Percentiles rank a stretch among this genome's conserved stretches.
Evolutionary conservation across 495 filamentous ascomycete species (phyloP).

Genomic region (Clohesyomyces aquaticus): DNA sequence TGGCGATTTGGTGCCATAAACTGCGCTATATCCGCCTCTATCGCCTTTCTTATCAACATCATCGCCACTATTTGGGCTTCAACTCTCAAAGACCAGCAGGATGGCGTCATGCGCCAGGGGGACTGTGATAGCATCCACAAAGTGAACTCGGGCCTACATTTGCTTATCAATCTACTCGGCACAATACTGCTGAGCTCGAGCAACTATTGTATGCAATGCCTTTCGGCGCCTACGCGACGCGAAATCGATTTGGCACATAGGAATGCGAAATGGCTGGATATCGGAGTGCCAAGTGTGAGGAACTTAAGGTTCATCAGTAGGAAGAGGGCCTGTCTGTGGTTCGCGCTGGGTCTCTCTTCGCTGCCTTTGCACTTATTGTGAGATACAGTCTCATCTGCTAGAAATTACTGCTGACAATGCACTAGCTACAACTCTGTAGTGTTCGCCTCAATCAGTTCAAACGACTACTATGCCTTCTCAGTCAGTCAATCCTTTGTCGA

Average conservation of each 20-base stretch:
- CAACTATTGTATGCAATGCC: conserved; percentile 30
- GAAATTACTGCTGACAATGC: background rate
- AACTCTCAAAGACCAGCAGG: background rate
- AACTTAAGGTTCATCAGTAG: conserved; percentile 7
- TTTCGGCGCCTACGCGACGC: conserved; percentile 19
- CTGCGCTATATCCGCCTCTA: background rate
- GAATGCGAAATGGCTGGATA: conserved; percentile 21
- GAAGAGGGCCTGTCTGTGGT: conserved; percentile 14
- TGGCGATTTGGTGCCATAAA: conserved; percentile 21
- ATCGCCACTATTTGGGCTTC: conserved; percentile 12
- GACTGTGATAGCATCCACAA: conserved; percentile 4
- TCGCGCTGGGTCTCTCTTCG: conserved; percentile 8
- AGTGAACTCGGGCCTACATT: conserved; percentile 13
- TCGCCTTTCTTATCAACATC: conserved; percentile 19
- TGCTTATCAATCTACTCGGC: conserved; percentile 28
- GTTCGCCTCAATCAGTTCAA: conserved; percentile 41
- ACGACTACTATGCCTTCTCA: conserved; percentile 49
- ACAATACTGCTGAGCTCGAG: conserved; percentile 26
- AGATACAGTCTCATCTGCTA: background rate
- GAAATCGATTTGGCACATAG: conserved; percentile 23
- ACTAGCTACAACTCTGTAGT: conserved; percentile 43
- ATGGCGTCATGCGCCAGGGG: background rate
- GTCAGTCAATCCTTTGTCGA: conserved; percentile 47
- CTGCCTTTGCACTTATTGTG: conserved; percentile 31
- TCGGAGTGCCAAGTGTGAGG: conserved; percentile 22